Conservation (phyloP, 306 rosid species). For the Rubus idaeus region DNA sequence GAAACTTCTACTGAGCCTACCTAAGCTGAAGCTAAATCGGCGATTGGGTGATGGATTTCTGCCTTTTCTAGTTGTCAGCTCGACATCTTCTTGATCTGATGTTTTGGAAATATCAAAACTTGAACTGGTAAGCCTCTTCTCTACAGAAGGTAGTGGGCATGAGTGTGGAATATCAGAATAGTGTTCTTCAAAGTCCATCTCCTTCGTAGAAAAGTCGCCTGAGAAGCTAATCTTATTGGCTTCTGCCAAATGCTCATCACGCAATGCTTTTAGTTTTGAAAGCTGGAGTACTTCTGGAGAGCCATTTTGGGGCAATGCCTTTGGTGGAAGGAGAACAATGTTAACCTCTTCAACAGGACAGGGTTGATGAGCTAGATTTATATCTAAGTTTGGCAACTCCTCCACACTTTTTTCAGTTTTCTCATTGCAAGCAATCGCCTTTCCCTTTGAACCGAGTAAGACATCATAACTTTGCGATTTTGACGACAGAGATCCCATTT, state of each 20-base stretch:
- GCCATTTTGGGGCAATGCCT: conserved; percentile 35
- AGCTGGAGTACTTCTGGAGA: conserved; percentile 34
- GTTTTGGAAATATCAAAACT: conserved; percentile 30
- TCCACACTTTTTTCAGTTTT: conserved; percentile 40
- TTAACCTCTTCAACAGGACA: conserved; percentile 32
- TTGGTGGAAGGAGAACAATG: conserved; percentile 51
- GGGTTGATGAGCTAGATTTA: conserved; percentile 33
- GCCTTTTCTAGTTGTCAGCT: conserved; percentile 41
- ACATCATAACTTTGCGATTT: conserved; percentile 31
- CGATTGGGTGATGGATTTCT: conserved; percentile 52
- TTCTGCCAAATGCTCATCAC: conserved; percentile 39
- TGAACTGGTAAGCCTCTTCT: conserved; percentile 27
- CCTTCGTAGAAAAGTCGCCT: conserved; percentile 42
- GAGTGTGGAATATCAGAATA: conserved; percentile 53
- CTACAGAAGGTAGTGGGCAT: conserved; percentile 38
- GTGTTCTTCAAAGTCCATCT: conserved; percentile 35
- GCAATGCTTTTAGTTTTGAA: conserved; percentile 36
- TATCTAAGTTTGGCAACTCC: conserved; percentile 31
- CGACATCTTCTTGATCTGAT: conserved; percentile 43
- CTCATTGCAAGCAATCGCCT: conserved; percentile 23
- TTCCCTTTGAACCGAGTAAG: conserved; percentile 36
- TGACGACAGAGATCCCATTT: conserved; percentile 33
- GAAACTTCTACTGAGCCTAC: conserved; percentile 72
- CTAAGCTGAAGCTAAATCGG: conserved; percentile 69
- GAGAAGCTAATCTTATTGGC: conserved; percentile 49